These are phyloP conservation scores for Cadophora sp. DNA, from an alignment of 2,329 filamentous ascomycete genomes.

Conservation along the genomic window DNA sequence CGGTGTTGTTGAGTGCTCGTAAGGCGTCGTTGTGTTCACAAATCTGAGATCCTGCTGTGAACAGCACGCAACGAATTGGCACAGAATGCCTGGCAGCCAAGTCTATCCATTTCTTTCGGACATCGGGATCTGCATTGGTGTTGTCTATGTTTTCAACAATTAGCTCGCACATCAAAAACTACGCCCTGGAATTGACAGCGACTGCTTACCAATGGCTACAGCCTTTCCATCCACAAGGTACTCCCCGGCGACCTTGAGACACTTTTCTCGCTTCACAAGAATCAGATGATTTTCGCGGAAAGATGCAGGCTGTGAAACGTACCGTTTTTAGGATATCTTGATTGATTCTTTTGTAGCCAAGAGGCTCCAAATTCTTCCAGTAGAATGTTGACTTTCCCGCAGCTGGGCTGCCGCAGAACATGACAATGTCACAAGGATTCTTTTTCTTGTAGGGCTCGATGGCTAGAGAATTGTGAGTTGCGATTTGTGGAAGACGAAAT, in stretches of 20 bases:
- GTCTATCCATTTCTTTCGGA: conserved; percentile 78
- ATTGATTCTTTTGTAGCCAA: conserved; percentile 86
- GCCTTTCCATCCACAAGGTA: conserved; percentile 69
- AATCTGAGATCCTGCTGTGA: conserved; percentile 69
- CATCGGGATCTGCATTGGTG: conserved; percentile 87
- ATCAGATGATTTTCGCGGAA: conserved; percentile 36
- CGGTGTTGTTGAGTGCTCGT: conserved; percentile 65
- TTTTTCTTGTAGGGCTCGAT: conserved; percentile 56
- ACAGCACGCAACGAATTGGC: conserved; percentile 84
- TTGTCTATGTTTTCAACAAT: conserved; percentile 68
- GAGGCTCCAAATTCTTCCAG: conserved; percentile 75
- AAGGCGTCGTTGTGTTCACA: conserved; percentile 89
- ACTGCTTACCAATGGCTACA: conserved; percentile 75
- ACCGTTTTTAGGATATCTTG: conserved; percentile 85
- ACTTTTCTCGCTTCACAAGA: conserved; percentile 58
- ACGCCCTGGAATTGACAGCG: background rate
- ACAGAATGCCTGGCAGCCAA: conserved; percentile 74
- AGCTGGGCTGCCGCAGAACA: conserved; percentile 89
- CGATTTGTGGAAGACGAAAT: background rate
- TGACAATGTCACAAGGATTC: conserved; percentile 74
- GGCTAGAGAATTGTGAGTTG: conserved; percentile 34
- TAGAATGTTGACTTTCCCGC: conserved; percentile 94
- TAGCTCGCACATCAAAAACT: background rate
- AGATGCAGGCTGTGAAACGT: conserved; percentile 41
- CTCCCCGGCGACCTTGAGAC: conserved; percentile 74